Conservation (phyloP, 345 rosid genomes). For the Reutealis trisperma region DNA sequence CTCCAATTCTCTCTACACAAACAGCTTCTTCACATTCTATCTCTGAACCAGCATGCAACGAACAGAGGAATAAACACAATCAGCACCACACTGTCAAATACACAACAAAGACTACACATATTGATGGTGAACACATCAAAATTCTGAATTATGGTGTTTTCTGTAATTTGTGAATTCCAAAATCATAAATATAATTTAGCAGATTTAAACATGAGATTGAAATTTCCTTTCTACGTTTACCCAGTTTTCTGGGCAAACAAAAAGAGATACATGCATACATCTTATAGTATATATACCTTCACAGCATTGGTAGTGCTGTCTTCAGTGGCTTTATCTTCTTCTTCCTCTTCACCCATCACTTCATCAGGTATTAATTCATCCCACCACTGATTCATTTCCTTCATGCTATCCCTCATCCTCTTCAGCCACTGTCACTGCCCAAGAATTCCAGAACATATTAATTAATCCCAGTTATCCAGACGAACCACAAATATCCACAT, state of each 20-base stretch:
- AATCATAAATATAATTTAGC: background rate
- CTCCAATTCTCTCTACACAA: slow-evolving; percentile 45
- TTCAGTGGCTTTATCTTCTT: slow-evolving; percentile 8
- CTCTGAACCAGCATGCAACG: slow-evolving; percentile 22
- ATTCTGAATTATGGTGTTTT: background rate
- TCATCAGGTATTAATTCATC: slow-evolving; percentile 21
- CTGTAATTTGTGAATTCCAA: background rate
- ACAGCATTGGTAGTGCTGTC: background rate
- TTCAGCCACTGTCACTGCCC: slow-evolving; percentile 32
- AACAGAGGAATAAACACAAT: background rate
- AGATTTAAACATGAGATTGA: background rate
- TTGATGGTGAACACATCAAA: background rate
- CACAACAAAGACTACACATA: background rate
- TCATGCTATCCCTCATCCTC: slow-evolving; percentile 38
- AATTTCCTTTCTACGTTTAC: background rate
- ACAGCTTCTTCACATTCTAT: slow-evolving; percentile 43
- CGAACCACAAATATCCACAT: background rate
- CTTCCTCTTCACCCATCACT: slow-evolving; percentile 19
- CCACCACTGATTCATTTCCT: slow-evolving; percentile 41
- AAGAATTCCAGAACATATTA: background rate
- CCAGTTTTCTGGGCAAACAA: slow-evolving; percentile 6
- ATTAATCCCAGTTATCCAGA: background rate
- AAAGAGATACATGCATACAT: background rate
- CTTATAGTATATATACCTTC: slow-evolving; percentile 6
- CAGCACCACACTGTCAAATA: background rate